A percentile compares a stretch with the other conserved stretches of the same genome.
Conservation (phyloP, 768 basidiomycete species). For the Mycena rosella region DNA sequence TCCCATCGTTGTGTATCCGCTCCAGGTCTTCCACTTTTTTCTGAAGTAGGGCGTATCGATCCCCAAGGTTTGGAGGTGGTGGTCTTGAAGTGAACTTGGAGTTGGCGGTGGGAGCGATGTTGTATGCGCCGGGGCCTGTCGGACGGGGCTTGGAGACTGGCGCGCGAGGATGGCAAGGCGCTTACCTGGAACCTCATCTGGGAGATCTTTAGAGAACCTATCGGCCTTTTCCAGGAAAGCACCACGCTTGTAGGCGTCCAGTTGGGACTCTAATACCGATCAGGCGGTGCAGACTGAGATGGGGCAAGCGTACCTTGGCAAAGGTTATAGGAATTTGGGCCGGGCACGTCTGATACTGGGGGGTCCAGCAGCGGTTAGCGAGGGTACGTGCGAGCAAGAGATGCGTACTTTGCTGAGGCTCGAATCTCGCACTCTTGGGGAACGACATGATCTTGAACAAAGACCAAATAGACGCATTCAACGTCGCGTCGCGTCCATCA, state of each 20-base stretch:
- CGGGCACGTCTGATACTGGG: conserved; percentile 64
- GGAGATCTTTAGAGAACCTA: conserved; percentile 61
- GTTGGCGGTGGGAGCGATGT: conserved; percentile 38
- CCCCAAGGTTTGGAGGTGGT: conserved; percentile 44
- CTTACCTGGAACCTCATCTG: conserved; percentile 58
- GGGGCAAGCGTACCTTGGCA: conserved; percentile 48
- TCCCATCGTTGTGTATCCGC: conserved; percentile 71
- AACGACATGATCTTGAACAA: conserved; percentile 47
- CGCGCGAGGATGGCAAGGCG: neutral
- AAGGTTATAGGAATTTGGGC: conserved; percentile 62
- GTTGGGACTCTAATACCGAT: conserved; percentile 51
- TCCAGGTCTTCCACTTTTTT: conserved; percentile 76
- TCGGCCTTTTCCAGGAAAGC: conserved; percentile 70
- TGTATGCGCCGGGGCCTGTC: conserved; percentile 52
- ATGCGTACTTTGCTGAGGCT: conserved; percentile 52
- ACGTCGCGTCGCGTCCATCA: conserved; percentile 5
- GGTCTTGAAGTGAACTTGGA: conserved; percentile 44
- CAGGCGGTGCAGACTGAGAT: neutral
- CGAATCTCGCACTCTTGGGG: conserved; percentile 62
- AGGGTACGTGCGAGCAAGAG: neutral
- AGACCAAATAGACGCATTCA: neutral
- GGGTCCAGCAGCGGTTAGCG: neutral
- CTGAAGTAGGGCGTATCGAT: conserved; percentile 69
- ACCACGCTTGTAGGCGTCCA: conserved; percentile 68
- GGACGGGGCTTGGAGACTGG: conserved; percentile 2